Percentiles rank a stretch among this genome's conserved stretches.
phyloP scores from a whole-genome alignment of 805 yeast genomes.

The Candida vartiovaarae region DNA sequence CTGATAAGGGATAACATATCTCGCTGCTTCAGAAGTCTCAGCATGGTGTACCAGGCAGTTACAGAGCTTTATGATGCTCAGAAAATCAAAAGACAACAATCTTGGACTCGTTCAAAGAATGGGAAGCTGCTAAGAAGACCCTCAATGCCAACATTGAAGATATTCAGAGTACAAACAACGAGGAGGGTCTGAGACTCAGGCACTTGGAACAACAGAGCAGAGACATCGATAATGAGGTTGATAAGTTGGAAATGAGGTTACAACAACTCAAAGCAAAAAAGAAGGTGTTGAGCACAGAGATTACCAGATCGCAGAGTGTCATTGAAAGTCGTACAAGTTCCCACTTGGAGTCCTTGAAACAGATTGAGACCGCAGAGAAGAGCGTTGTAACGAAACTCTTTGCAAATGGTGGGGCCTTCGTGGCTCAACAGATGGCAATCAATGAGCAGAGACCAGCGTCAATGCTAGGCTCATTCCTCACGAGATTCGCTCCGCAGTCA shows the following conservation, averaged over 20 bases:
- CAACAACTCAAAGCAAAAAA: slow-evolving; percentile 27
- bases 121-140: slow-evolving; percentile 32
- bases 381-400: slow-evolving; percentile 27
- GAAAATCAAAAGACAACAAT: slow-evolving; percentile 22
- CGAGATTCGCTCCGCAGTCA: slow-evolving; percentile 10
- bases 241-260: slow-evolving; percentile 28
- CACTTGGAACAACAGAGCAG: slow-evolving; percentile 27
- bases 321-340: slow-evolving; percentile 40
- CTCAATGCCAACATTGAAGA: slow-evolving; percentile 28
- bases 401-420: slow-evolving; percentile 18
- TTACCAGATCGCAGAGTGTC: slow-evolving; percentile 37
- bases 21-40: slow-evolving; percentile 28
- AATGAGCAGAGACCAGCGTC: slow-evolving; percentile 1
- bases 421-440: not conserved
- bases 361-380: slow-evolving; percentile 33
- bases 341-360: slow-evolving; percentile 33
- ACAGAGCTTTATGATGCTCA: slow-evolving; percentile 36
- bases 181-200: slow-evolving; percentile 34
- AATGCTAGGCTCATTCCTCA: slow-evolving; percentile 12
- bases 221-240: slow-evolving; percentile 31
- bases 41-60: slow-evolving; percentile 32
- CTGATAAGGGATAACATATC: slow-evolving; percentile 26
- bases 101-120: slow-evolving; percentile 25
- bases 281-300: slow-evolving; percentile 28
- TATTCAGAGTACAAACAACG: slow-evolving; percentile 32